Evolutionary conservation across 768 basidiomycete genomes (phyloP).

Genomic region (Porphyrellus cyaneotinctus): DNA sequence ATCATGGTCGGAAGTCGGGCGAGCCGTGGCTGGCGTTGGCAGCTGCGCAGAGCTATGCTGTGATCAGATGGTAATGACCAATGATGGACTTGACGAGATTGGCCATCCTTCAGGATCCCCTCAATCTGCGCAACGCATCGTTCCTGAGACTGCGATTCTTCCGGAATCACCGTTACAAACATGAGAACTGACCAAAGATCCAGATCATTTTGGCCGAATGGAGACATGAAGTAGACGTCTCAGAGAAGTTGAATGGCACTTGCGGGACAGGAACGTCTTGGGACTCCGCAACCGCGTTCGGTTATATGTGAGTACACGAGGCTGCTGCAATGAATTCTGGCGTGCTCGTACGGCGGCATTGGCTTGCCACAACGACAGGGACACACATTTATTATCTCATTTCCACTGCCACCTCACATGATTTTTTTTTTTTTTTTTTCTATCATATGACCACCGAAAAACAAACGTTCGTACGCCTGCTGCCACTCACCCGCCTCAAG

Average conservation of each 20-base stretch:
- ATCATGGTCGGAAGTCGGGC: not conserved
- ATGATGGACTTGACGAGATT: conserved; percentile 19
- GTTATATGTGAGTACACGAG: conserved; percentile 25
- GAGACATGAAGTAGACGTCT: not conserved
- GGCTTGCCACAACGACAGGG: conserved; percentile 5
- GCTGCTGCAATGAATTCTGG: conserved; percentile 18
- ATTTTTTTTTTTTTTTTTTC: not conserved
- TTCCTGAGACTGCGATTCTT: conserved; percentile 8
- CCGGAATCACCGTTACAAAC: not conserved
- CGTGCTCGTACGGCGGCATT: conserved; percentile 17
- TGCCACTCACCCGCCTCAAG: not conserved
- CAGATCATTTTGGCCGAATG: conserved; percentile 5
- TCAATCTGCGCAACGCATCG: conserved; percentile 10
- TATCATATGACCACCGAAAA: conserved; percentile 1
- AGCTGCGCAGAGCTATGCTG: conserved; percentile 11
- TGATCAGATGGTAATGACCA: conserved; percentile 12
- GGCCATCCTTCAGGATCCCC: conserved; percentile 11
- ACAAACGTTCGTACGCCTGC: not conserved
- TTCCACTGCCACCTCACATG: conserved; percentile 4
- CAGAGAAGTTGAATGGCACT: not conserved
- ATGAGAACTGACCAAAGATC: conserved; percentile 10
- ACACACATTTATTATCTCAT: conserved; percentile 17
- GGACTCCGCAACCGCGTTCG: conserved; percentile 20
- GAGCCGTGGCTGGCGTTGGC: not conserved
- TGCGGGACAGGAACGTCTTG: conserved; percentile 6